Base-by-base conservation (phyloP, 257 asterid genomes). In the Solanum clarkiae region DNA sequence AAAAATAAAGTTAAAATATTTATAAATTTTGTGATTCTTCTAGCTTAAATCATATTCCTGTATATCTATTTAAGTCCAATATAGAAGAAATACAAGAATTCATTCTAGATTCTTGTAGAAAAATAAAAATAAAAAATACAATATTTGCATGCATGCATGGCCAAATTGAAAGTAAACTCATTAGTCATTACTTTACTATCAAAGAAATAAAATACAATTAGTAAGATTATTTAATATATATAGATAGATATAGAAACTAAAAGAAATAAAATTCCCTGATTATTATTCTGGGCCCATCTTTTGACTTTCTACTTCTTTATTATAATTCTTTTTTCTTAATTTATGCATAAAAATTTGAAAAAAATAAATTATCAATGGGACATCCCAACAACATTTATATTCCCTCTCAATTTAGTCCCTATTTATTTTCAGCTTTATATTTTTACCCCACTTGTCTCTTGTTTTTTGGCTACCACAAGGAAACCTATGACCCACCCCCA, bases 381-480 rank as follows among this genome's bases (percentile, higher is more conserved):
- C 93, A 74, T 87, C 90, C 94, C 93, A 88, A 85, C 91, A 91
- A 26, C 44, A 65, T 92, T 88, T 80, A 49, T 93, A 95, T 93
- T 91, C 88, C 91, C 93, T 94, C 93, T 89, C 90, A 88, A 51
- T 79, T 72, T 12, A 81, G 86, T 17, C 85, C 86, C 85, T 77
- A 77, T 18, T 84, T 55, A 68, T 44, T 80, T 71, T 82, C 62
- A 74, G 84, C 94, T 90, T 92, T 91, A 88, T 91, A 74, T 86
- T 90, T 88, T 87, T 92, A 85, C 90, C 94, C 94, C 89, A 91
- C 91, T 87, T 86, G 87, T 84, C 82, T 85, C 15, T 75, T 75
- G 62, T 24, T 75, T 16, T 53, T 13, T n/a, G 59, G 42, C 54
- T n/a, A 15, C 18, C 80, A 71, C 18, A 42, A 2, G 8, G 79